These are phyloP conservation scores for Elsinoe perseae DNA, from an alignment of 2,329 filamentous ascomycete genomes.

Conservation along the genomic window DNA sequence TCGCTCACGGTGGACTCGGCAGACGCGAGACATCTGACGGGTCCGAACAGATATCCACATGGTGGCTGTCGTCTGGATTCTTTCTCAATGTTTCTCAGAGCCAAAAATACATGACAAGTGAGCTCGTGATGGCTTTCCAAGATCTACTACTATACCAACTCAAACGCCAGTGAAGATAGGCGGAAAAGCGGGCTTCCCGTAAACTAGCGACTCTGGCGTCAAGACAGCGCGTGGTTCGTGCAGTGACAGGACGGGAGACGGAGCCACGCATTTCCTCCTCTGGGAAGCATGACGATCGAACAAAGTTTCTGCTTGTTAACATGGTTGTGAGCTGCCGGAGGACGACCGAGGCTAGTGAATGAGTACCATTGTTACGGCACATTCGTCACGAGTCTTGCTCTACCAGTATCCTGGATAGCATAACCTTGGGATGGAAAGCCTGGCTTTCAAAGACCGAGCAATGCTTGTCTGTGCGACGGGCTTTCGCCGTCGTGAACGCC, in stretches of 20 bases:
- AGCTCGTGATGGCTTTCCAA: not conserved
- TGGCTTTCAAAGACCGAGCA: not conserved
- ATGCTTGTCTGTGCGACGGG: not conserved
- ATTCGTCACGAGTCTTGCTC: not conserved
- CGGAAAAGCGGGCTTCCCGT: slow-evolving; percentile 14
- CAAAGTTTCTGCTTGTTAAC: not conserved
- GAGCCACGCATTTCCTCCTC: slow-evolving; percentile 12
- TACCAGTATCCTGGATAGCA: not conserved
- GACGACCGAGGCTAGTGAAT: slow-evolving; percentile 1
- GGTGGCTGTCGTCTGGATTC: not conserved
- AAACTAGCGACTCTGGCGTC: slow-evolving; percentile 11
- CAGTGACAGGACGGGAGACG: slow-evolving; percentile 6
- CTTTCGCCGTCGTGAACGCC: not conserved
- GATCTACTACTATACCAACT: not conserved
- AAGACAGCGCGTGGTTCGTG: slow-evolving; percentile 7
- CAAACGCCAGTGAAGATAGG: not conserved
- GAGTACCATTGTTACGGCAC: not conserved
- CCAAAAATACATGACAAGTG: not conserved
- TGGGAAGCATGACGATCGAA: slow-evolving; percentile 12
- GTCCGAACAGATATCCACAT: not conserved
- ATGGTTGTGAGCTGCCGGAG: not conserved
- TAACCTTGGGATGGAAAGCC: not conserved
- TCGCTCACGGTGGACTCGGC: not conserved
- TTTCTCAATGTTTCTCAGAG: not conserved
- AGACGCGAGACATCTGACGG: not conserved